Evolutionary conservation across 192 early-diverging fungal genomes (phyloP).

Genomic region (Endogone sp.): DNA sequence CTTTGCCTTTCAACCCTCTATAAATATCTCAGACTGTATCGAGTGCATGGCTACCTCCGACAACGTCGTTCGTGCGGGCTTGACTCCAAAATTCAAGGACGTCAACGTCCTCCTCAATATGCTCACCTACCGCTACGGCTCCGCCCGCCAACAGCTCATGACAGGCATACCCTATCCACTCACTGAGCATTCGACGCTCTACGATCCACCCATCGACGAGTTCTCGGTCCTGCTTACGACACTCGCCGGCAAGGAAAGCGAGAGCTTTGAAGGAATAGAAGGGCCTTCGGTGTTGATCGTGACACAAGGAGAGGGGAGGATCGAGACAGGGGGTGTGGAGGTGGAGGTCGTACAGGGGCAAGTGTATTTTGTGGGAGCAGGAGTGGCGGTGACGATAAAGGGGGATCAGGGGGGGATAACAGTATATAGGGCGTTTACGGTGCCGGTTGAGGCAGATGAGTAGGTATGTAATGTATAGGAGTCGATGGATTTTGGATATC

Average conservation of each 20-base stretch:
- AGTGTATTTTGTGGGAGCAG: slow-evolving; percentile 76
- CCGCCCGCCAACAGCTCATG: slow-evolving; percentile 79
- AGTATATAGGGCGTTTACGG: slow-evolving; percentile 43
- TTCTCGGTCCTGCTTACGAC: slow-evolving; percentile 77
- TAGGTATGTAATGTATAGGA: no score
- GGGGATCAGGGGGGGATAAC: slow-evolving; percentile 35
- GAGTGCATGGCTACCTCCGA: slow-evolving; percentile 99
- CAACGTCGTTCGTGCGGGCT: slow-evolving; percentile 94
- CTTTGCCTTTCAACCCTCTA: no score
- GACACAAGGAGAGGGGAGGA: slow-evolving; percentile 64
- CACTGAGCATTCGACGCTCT: neutral
- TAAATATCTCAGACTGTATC: slow-evolving; percentile 68
- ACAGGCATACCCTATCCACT: slow-evolving; percentile 44
- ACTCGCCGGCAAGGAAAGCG: slow-evolving; percentile 39
- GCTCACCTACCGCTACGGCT: slow-evolving; percentile 84
- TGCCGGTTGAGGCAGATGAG: slow-evolving; percentile 7
- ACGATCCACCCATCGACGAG: slow-evolving; percentile 60
- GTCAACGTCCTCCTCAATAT: slow-evolving; percentile 85
- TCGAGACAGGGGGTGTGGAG: slow-evolving; percentile 22
- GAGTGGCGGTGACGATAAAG: slow-evolving; percentile 39
- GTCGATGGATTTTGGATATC: no score
- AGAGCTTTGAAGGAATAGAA: slow-evolving; percentile 50
- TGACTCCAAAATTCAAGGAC: slow-evolving; percentile 98
- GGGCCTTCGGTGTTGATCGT: slow-evolving; percentile 90
- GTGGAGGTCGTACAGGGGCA: slow-evolving; percentile 54